Percentiles rank a stretch among this genome's conserved stretches.
phyloP scores from a whole-genome alignment of 208 protist genomes.

The Leishmania martiniquensis region DNA sequence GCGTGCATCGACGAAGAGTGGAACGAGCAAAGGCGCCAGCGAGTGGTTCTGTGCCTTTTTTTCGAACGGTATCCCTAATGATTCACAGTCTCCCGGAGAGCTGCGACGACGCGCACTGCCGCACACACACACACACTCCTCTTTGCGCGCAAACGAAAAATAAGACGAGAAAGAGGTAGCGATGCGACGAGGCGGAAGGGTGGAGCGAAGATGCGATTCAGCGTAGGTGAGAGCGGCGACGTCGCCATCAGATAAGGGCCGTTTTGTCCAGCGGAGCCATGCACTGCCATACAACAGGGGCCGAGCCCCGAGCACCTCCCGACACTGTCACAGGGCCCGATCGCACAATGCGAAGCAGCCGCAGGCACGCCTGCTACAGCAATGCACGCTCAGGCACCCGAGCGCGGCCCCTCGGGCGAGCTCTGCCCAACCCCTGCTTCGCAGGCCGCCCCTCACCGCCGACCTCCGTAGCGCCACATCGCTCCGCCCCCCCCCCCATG shows the following conservation, averaged over 20 bases:
- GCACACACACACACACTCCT: background rate
- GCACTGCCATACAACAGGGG: background rate
- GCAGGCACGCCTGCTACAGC: background rate
- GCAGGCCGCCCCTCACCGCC: background rate
- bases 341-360: background rate
- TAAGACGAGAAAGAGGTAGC: background rate
- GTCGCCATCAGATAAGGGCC: background rate
- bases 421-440: background rate
- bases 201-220: no score
- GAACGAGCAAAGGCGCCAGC: no score
- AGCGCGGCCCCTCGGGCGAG: background rate
- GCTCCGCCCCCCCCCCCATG: background rate
- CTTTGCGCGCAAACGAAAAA: background rate
- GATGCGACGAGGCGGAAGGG: no score
- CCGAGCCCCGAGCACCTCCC: background rate
- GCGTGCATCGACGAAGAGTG: background rate
- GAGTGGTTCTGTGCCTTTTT: background rate
- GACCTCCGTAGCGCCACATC: background rate
- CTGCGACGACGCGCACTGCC: background rate
- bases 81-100: background rate
- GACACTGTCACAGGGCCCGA: background rate
- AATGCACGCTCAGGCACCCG: background rate
- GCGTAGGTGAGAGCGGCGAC: no score
- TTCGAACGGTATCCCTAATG: background rate
- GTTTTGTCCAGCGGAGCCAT: background rate